Evolutionary conservation across 306 rosid species (phyloP), one percentile per base, ranked within the genome.

Genomic region (Lathyrus sativus): DNA sequence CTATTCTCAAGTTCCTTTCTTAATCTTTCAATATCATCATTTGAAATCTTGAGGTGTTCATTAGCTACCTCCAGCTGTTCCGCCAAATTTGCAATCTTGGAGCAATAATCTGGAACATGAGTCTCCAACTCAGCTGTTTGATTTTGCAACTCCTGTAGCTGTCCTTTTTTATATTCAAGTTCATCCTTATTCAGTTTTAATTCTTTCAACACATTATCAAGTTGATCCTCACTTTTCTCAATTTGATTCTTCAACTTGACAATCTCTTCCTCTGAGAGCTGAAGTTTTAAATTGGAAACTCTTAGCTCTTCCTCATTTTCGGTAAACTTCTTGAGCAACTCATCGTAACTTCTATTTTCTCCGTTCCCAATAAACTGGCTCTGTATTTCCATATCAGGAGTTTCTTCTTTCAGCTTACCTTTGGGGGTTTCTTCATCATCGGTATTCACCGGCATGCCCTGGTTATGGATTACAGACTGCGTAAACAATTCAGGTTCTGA

Each of bases 401-500:
- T 71, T 58, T 86, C 87, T 33, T 68, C 72, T 56, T 84, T 78
- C 49, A 78, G 59, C 74, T 75, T 50, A 50, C 56, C 28, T 9
- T 9, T 13, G 3, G 28, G 6, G 3, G 28, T 9, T 50, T 9
- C 28, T 18, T 50, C 81, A 58, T 68, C 73, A 24, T 78, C 83
- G 51, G 37, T 6, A 28, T 55, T 55, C 5, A 26, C 62, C 1
- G 18, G 11, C 0, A 18, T 55, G 39, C 39, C 62, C 7, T 26
- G 38, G 38, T 12, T 26, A 55, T n/a, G 39, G 7, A 12, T 26
- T 12, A 13, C 62, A 55, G 62, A 55, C 11, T 55, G n/a, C 6
- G 7, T 85, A 84, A 65, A 91, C 66, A 85, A 78, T 51, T 85
- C 88, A 6, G 82, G 42, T 41, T 90, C 97, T 1, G 95, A 85